phyloP scores from a whole-genome alignment of 495 filamentous ascomycete genomes.

The Baudoinia panamericana region DNA sequence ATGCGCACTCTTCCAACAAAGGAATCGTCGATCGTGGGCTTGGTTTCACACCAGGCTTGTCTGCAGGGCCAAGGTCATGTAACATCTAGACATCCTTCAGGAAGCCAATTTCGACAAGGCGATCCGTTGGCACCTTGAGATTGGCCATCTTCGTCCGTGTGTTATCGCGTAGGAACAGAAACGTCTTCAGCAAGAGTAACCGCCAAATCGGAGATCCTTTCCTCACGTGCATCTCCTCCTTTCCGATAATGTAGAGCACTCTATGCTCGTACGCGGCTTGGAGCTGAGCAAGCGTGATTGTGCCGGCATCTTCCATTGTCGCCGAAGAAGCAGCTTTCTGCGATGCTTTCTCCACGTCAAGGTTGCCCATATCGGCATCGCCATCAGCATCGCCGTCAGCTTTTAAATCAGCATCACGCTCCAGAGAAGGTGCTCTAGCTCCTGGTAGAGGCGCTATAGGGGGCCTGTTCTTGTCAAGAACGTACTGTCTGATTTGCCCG shows the following conservation, averaged over 20 bases:
- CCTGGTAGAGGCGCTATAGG: not conserved
- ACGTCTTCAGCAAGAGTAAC: conserved; percentile 38
- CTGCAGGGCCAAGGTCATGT: too few relatives aligned
- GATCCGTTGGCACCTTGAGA: conserved; percentile 22
- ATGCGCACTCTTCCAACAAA: too few relatives aligned
- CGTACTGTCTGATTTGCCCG: conserved; percentile 41
- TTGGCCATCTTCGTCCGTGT: conserved; percentile 28
- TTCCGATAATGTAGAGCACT: conserved; percentile 59
- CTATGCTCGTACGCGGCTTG: conserved; percentile 44
- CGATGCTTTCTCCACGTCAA: not conserved
- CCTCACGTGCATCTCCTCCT: conserved; percentile 52
- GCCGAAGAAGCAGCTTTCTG: not conserved
- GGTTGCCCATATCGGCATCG: not conserved
- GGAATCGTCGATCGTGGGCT: too few relatives aligned
- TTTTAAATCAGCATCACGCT: too few relatives aligned
- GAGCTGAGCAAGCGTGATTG: conserved; percentile 34
- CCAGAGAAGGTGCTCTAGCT: too few relatives aligned
- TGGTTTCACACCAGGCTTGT: too few relatives aligned
- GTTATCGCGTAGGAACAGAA: conserved; percentile 56
- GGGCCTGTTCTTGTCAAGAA: conserved; percentile 24
- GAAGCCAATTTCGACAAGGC: conserved; percentile 29
- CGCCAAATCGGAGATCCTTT: conserved; percentile 32
- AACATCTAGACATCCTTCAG: conserved; percentile 26
- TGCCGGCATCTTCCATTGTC: not conserved
- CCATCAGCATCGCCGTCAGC: not conserved